A percentile compares a stretch with the other conserved stretches of the same genome.
These are phyloP conservation scores for Linnemannia zychae DNA, from an alignment of 192 early-diverging fungal genomes.

Conservation along the genomic window DNA sequence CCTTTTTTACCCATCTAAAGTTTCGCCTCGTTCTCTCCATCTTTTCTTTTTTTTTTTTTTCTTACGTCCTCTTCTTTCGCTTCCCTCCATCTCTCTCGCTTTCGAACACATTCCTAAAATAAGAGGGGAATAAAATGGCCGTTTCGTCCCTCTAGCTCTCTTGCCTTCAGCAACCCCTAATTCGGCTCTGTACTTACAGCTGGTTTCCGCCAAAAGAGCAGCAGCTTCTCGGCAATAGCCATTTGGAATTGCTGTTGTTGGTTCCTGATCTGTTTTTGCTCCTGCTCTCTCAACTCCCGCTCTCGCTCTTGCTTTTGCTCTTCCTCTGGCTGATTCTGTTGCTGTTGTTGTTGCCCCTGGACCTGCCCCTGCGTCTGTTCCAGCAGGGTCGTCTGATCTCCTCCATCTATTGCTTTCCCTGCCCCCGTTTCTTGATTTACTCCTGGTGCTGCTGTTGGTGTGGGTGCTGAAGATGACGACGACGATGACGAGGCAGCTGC, in stretches of 20 bases:
- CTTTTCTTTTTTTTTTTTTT: slow-evolving; percentile 5
- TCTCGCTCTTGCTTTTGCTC: not conserved
- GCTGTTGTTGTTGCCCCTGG: not conserved
- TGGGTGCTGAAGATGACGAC: slow-evolving; percentile 1
- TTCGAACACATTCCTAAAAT: slow-evolving; percentile 7
- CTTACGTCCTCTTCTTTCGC: not conserved
- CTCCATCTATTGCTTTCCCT: not conserved
- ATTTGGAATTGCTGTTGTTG: slow-evolving; percentile 61
- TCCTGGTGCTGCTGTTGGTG: not conserved
- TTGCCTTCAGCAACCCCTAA: not conserved
- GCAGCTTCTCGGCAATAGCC: slow-evolving; percentile 80
- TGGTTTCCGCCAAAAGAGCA: slow-evolving; percentile 85
- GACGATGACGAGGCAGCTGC: not conserved
- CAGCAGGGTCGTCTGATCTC: not conserved
- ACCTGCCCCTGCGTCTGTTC: not conserved
- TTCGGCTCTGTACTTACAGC: slow-evolving; percentile 65
- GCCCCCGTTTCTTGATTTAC: not conserved
- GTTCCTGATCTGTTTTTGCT: not conserved
- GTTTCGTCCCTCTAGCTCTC: not conserved
- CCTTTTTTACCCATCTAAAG: not conserved
- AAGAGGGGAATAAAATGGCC: not conserved
- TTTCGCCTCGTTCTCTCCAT: not conserved
- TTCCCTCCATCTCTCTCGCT: not conserved
- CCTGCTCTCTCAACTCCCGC: not conserved
- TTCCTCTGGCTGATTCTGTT: not conserved